phyloP scores from a whole-genome alignment of 2,329 filamentous ascomycete genomes.

The Phialophora macrospora region DNA sequence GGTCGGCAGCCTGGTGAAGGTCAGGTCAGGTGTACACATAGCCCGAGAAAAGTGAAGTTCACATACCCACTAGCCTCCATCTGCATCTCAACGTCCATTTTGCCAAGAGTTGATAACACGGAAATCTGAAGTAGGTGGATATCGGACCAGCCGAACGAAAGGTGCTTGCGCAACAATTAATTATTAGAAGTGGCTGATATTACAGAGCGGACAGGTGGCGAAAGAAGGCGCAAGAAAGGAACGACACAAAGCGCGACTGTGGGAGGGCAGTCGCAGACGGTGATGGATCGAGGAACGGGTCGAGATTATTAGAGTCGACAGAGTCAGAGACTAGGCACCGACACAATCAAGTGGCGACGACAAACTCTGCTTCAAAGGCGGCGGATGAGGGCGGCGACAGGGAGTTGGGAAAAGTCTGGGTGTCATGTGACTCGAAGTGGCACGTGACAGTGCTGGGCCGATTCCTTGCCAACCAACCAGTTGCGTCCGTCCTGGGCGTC shows the following conservation, averaged over 20 bases:
- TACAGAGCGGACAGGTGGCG: constrained; percentile 30
- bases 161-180: constrained; percentile 21
- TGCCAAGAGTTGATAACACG: constrained; percentile 23
- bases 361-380: constrained; percentile 12
- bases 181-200: constrained; percentile 29
- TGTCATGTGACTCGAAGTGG: constrained; percentile 13
- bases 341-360: constrained; percentile 41
- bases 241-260: constrained; percentile 23
- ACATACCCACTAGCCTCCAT: constrained; percentile 39
- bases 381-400: constrained; percentile 9
- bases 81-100: constrained; percentile 39
- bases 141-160: constrained; percentile 35
- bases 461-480: constrained; percentile 5
- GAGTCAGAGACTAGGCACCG: constrained; percentile 14
- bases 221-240: constrained; percentile 21
- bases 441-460: neutral
- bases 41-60: constrained; percentile 3
- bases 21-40: constrained; percentile 20
- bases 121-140: constrained; percentile 14
- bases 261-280: constrained; percentile 11
- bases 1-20: constrained; percentile 34
- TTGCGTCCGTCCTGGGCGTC: neutral
- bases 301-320: constrained; percentile 15
- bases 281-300: constrained; percentile 2
- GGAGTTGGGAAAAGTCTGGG: constrained; percentile 12